Base-by-base conservation (phyloP, 2,329 filamentous ascomycete species). In the Aspergillus eucalypticola region DNA sequence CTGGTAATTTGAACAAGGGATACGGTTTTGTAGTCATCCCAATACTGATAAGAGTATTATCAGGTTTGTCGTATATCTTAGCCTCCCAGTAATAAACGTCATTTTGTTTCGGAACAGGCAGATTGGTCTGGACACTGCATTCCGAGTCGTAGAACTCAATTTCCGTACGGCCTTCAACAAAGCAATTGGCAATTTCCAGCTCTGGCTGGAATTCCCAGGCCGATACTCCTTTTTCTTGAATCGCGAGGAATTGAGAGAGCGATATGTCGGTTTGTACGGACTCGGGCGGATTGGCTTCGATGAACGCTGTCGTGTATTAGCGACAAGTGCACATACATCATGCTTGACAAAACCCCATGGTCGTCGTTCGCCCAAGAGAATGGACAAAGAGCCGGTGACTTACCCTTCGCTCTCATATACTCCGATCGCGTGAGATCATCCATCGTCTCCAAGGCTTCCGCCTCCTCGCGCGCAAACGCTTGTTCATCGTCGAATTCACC, bases 171-270 rank as follows among this genome's bases (percentile, higher is more conserved):
- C 82, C 94, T 78, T 99, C 94, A 65, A 99, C 95, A 73, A 99
- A 99, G 77, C 95, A 99, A 78, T 98, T 98, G 67, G 95, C 95
- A 67, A 98, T 97, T 78, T 99, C 95, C 38, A 98, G 81, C 76
- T 99, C 95, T n/a, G 95, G 95, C 76, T 98, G 95, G 71, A 99
- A 99, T 76, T 99, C 95, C 95, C 95, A 99, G 6, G 95, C 95
- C 5, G 95, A 96, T n/a, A 99, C 94, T 54, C 95, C 95, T 77
- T 99, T 99, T 81, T 99, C 95, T 80, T 99, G 95, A 67, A 99
- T 99, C 44, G 95, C 95, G 60, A 99, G 85, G 75, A 96, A 98
- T 75, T 99, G 95, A 38, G 95, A 98, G 65, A 99, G 81, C 21
- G 95, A 98, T 66, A 99, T 99, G 74, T 99, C 95, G 67, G 95